These are phyloP conservation scores for Fusarium compactum DNA, from an alignment of 2,329 filamentous ascomycete species.

Conservation along the genomic window DNA sequence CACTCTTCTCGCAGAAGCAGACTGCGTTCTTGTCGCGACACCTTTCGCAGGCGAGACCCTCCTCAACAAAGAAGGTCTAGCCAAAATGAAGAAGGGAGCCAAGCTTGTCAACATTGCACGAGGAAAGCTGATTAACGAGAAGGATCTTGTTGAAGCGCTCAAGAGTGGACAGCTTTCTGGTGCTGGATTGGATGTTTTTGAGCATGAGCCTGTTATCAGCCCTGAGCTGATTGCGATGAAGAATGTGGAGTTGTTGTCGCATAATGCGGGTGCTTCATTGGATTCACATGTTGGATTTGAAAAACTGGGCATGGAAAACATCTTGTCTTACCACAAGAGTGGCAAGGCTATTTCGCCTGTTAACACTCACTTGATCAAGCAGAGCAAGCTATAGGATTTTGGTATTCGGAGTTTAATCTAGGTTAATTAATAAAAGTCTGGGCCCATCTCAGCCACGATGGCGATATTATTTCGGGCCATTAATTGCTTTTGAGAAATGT, in stretches of 20 bases:
- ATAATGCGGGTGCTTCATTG: constrained; percentile 44
- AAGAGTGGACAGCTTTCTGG: constrained; percentile 71
- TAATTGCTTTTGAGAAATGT: neutral
- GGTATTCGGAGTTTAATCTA: neutral
- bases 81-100: constrained; percentile 77
- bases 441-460: neutral
- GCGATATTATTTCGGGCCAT: neutral
- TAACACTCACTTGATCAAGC: constrained; percentile 45
- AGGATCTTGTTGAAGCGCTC: constrained; percentile 74
- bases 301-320: constrained; percentile 45
- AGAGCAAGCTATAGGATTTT: constrained; percentile 37
- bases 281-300: constrained; percentile 46
- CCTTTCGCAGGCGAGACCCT: constrained; percentile 43
- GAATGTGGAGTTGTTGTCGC: constrained; percentile 45
- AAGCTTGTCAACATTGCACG: constrained; percentile 79
- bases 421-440: neutral
- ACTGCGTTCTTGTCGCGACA: constrained; percentile 44
- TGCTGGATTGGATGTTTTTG: constrained; percentile 77
- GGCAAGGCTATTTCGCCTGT: constrained; percentile 46
- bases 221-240: constrained; percentile 45
- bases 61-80: constrained; percentile 66
- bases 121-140: constrained; percentile 79
- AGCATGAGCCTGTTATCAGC: constrained; percentile 70
- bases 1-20: constrained; percentile 41
- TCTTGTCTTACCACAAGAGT: constrained; percentile 36